A percentile compares a stretch with the other conserved stretches of the same genome.
Conservation (phyloP, 2,329 filamentous ascomycete species). For the Chaetomiaceae sp. region DNA sequence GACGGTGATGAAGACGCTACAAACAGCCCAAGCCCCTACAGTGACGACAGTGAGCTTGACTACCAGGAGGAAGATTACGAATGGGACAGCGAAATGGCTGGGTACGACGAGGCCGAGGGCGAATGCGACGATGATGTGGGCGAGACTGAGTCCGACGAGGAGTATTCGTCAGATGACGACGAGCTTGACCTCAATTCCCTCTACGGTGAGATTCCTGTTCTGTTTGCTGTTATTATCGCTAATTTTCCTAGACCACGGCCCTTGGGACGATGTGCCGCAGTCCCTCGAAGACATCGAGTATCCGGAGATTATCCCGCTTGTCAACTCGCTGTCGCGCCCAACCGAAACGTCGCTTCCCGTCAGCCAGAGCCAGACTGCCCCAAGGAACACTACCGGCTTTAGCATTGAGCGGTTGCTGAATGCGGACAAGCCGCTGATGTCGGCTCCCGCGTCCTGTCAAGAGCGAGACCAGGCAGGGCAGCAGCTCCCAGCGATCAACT, state of each 20-base stretch:
- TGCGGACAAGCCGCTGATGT: background rate
- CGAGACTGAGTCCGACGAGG: background rate
- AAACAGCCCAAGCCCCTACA: background rate
- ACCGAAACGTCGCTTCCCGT: too few species aligned
- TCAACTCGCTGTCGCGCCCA: background rate
- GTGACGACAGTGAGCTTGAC: background rate
- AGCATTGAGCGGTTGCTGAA: constrained; percentile 18
- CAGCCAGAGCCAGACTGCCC: background rate
- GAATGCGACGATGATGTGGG: constrained; percentile 3
- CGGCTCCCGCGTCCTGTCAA: background rate
- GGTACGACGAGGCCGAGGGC: background rate
- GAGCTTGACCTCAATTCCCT: background rate
- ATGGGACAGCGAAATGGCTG: background rate
- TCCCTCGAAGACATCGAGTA: background rate
- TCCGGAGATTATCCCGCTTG: background rate
- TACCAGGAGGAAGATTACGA: background rate
- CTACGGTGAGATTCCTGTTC: background rate
- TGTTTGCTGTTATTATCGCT: background rate
- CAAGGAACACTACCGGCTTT: background rate
- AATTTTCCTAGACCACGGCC: background rate
- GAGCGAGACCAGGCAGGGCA: background rate
- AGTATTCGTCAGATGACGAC: constrained; percentile 8
- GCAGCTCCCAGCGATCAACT: background rate
- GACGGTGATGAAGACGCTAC: background rate
- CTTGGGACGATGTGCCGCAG: background rate